These are phyloP conservation scores for Bipolaris sorokiniana DNA, from an alignment of 2,329 filamentous ascomycete species.

Conservation along the genomic window DNA sequence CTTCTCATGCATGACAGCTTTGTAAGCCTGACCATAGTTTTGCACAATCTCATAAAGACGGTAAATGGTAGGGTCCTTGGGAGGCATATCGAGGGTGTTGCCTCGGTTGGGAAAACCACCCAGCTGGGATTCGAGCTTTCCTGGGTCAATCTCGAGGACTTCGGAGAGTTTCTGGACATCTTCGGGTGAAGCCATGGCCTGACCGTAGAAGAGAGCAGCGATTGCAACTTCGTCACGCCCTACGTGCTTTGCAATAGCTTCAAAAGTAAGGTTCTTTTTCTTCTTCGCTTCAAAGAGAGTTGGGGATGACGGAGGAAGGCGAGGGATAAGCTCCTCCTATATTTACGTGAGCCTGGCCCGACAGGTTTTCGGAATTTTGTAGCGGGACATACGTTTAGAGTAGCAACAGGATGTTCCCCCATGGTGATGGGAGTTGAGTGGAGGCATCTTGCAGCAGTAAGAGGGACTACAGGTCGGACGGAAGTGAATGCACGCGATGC, in stretches of 20 bases:
- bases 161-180: constrained; percentile 71
- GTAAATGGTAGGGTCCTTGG: constrained; percentile 86
- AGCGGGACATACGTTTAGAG: constrained; percentile 38
- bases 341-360: constrained; percentile 15
- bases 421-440: constrained; percentile 38
- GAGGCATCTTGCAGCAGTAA: constrained; percentile 35
- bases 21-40: constrained; percentile 96
- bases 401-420: constrained; percentile 49
- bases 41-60: constrained; percentile 92
- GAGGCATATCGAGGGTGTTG: constrained; percentile 79
- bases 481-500: constrained; percentile 42
- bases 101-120: constrained; percentile 81
- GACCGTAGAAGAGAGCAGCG: constrained; percentile 90
- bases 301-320: constrained; percentile 72
- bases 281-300: constrained; percentile 85
- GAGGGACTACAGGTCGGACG: constrained; percentile 28
- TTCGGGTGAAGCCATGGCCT: constrained; percentile 73
- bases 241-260: constrained; percentile 74
- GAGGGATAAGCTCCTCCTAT: constrained; percentile 69
- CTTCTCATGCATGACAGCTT: constrained; percentile 95
- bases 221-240: constrained; percentile 82
- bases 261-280: constrained; percentile 75
- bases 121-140: constrained; percentile 66
- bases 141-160: constrained; percentile 66
- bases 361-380: not conserved